Evolutionary conservation across 345 rosid species (phyloP), one percentile per base, ranked within the genome.

Genomic region (Balakata baccata): DNA sequence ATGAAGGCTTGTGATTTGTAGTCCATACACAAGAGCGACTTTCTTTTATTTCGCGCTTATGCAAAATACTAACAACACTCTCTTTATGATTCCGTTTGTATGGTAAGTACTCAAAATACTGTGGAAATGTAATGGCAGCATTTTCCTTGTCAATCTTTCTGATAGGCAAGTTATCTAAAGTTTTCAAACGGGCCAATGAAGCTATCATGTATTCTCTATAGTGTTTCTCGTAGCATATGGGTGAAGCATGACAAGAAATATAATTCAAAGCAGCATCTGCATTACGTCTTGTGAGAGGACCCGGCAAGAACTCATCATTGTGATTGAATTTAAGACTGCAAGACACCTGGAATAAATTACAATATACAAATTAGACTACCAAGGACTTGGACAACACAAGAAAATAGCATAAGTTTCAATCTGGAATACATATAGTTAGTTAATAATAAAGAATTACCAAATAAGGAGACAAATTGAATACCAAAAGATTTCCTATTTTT

Each of bases 151-250:
- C 98, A 73, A 81, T 84, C 73, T 85, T 76, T 75, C 91, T 85
- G 73, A 94, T 84, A 56, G 89, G 81, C 69, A 89, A 76, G 75
- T 90, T 82, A 82, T 94, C 98, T 64, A 94, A 78, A 73, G 88
- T 85, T 83, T 84, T 89, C 81, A 94, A 72, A 64, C 88, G 80
- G 43, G 97, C 93, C 18, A 92, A 77, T 59, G 97, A 92, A 74
- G 91, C 87, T 84, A 94, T 88, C 87, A 89, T 84, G 83, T 74
- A 94, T 47, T 90, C 93, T 84, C 95, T 88, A 66, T 94, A 94
- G 79, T 94, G 93, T 74, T 90, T 90, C 81, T 89, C 85, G 37
- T 81, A 88, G 86, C 98, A 94, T 84, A 94, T 89, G 2, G 96
- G 97, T 73, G 98, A 92, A 78, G 97, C 86, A 72, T 79, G 84